Base-by-base conservation (phyloP, 768 basidiomycete species). In the Pleurotus platypus region DNA sequence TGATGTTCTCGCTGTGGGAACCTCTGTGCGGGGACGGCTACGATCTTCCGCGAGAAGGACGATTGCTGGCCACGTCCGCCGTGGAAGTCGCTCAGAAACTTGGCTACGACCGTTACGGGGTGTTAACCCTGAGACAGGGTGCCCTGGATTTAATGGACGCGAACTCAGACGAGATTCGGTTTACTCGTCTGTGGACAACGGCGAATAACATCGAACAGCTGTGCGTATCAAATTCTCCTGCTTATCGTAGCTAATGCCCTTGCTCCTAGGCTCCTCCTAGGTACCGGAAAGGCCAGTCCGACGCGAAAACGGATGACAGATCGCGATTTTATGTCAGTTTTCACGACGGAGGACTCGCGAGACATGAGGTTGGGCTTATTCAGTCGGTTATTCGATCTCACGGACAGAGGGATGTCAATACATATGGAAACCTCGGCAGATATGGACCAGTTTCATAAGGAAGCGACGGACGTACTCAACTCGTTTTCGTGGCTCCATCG, bases 41-140 rank as follows among this genome's bases (percentile, higher is more conserved):
- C 62, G 47, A 64, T 68, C 51, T 68, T 65, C 45, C 56, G 1
- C 70, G 71, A 5, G 79, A 79, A 26, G 75, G 70, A 16, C 71
- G 76, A 37, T 55, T 78, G 42, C 64, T 73, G 20, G 69, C 74
- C 27, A 75, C 69, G 13, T 67, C 76, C 13, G 79, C 79, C 13
- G 72, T 80, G 26, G 76, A 71, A 49, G 77, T 78, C 74, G 77
- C 77, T 18, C 75, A 73, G 64, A 77, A 76, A 59, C 61, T 81
- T 55, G 72, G 70, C 26, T 65, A 78, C 5, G 51, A 54, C 39
- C 49, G 49, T 26, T 16, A 39, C 13, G 22, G 30, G n/a, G 37
- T 51, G 5, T 16, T 54, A 22, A 40, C 7, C 13, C 51, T 54
- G 20, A 54, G 20, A 18, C 18, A 24, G 15, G 38, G 22, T 11